A percentile compares a stretch with the other conserved stretches of the same genome.
phyloP scores from a whole-genome alignment of 495 filamentous ascomycete genomes.

The Xylaria curta region DNA sequence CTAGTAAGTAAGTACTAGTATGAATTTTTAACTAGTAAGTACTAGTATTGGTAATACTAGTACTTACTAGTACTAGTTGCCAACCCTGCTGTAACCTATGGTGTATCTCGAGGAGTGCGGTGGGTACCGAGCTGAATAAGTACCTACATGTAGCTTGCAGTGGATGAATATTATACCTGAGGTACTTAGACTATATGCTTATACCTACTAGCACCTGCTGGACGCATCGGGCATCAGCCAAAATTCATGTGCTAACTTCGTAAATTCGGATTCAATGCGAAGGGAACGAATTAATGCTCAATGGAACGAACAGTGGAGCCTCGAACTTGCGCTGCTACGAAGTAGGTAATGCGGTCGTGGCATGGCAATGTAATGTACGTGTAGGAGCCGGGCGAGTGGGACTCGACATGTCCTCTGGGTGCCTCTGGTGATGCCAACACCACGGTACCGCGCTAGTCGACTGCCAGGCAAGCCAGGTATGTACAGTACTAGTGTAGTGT shows the following conservation, averaged over 20 bases:
- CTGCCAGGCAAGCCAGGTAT: too few relatives aligned
- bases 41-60: too few relatives aligned
- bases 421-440: too few relatives aligned
- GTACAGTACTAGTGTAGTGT: too few relatives aligned
- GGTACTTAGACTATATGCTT: too few relatives aligned
- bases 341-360: conserved; percentile 8
- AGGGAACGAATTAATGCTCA: background rate
- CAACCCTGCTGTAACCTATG: background rate
- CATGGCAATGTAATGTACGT: background rate
- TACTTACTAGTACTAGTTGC: too few relatives aligned
- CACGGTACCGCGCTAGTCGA: too few relatives aligned
- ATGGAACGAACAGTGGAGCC: background rate
- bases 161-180: too few relatives aligned
- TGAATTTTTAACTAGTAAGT: too few relatives aligned
- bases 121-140: conserved; percentile 25
- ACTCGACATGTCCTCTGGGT: too few relatives aligned
- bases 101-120: conserved; percentile 8
- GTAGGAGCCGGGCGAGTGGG: too few relatives aligned
- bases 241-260: background rate
- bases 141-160: conserved; percentile 10
- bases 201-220: background rate
- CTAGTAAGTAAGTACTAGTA: too few relatives aligned
- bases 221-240: background rate
- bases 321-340: background rate
- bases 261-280: background rate